phyloP scores from a whole-genome alignment of 2,329 filamentous ascomycete species.

The Xylaria sp. region DNA sequence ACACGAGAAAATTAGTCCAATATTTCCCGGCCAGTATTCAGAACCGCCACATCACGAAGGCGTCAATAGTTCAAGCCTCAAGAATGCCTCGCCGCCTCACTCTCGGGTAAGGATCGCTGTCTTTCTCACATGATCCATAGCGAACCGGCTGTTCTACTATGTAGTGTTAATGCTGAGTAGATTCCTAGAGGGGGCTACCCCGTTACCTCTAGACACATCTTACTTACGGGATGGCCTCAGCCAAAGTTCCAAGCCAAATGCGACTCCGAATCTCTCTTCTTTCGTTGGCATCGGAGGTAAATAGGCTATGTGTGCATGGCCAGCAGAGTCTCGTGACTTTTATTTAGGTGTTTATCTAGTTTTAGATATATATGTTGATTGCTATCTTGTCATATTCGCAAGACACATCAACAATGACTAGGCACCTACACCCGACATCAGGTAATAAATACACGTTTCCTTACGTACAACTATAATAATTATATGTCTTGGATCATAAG shows the following conservation, averaged over 20 bases:
- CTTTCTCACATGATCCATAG: neutral
- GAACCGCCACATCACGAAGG: neutral
- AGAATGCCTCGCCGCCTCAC: neutral
- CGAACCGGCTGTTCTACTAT: neutral
- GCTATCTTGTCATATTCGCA: too few species aligned
- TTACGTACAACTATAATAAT: too few species aligned
- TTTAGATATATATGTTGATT: too few species aligned
- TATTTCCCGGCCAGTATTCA: neutral
- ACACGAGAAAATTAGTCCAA: neutral
- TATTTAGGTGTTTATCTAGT: neutral
- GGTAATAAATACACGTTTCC: too few species aligned
- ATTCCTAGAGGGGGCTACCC: neutral
- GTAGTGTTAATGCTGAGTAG: neutral
- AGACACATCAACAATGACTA: too few species aligned
- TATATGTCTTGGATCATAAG: too few species aligned
- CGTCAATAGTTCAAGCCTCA: conserved; percentile 7
- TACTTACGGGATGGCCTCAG: neutral
- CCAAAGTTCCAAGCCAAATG: neutral
- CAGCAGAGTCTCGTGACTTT: neutral
- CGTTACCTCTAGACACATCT: neutral
- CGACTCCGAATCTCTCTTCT: neutral
- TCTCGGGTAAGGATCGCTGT: neutral
- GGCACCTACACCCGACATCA: too few species aligned
- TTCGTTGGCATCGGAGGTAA: neutral
- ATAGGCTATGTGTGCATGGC: neutral